Base-by-base conservation (phyloP, 129 eudicot genomes). In the Mikania micrantha region DNA sequence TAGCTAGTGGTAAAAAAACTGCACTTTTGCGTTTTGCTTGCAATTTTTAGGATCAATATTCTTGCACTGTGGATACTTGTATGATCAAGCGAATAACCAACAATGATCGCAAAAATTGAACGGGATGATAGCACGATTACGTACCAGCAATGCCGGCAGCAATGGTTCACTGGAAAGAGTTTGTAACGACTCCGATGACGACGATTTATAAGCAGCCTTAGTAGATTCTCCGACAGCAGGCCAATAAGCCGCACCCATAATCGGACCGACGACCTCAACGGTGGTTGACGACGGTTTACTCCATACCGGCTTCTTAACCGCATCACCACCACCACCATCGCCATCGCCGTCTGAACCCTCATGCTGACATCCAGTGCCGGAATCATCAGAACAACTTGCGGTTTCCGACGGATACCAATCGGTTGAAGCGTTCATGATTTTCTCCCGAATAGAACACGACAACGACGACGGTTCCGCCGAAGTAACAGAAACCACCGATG, bases 171-270 rank as follows among this genome's bases (percentile, higher is more conserved):
- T 84, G 1, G 88, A 66, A 17, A 77, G 74, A 44, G 74, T 16
- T 62, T 67, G 81, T 65, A 77, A 71, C 1, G 82, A 77, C 40
- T 90, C 89, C 8, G 84, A 32, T 9, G 89, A 72, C 34, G 87
- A 32, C 15, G 85, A 73, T 34, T 85, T 87, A 11, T 81, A 77
- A 19, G 84, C 75, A 61, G 81, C 78, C 59, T 83, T 83, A 13
- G 90, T 82, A 31, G 84, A 74, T 44, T 86, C 94, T 3, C 91
- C 85, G 7, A 87, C 77, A 60, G 95, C 88, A 31, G 97, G 97
- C 97, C 97, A 90, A 12, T 81, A 77, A n/a, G 60, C 87, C 5
- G 85, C 86, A 12, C 84, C 95, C 87, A 90, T 88, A 19, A 83
- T 92, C 27, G 82, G 79, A 67, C 86, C 64, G 34, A 76, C 87